Conservation (phyloP, 2,329 filamentous ascomycete species). For the Diaporthe ampelina region DNA sequence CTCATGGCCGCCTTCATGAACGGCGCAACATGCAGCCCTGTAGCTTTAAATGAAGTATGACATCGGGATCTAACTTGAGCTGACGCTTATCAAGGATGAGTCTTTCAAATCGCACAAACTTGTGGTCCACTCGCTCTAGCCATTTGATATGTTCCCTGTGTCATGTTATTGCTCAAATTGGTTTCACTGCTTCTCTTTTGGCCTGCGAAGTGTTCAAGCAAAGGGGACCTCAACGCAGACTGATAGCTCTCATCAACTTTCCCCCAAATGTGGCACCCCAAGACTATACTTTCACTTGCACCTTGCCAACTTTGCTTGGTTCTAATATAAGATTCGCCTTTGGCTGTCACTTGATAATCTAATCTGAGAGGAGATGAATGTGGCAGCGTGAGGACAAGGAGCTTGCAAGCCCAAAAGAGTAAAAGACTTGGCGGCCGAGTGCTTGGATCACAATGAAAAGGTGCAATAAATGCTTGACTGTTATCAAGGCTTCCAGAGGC, state of each 20-base stretch:
- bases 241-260: background rate
- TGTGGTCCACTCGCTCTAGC: too few species aligned
- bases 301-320: background rate
- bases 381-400: background rate
- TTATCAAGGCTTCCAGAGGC: too few species aligned
- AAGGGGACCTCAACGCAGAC: too few species aligned
- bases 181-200: background rate
- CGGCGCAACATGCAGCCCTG: background rate
- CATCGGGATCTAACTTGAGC: background rate
- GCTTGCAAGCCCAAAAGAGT: background rate
- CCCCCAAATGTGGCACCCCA: fast-evolving
- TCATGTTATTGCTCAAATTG: background rate
- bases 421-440: background rate
- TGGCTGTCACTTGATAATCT: background rate
- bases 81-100: background rate
- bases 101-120: background rate
- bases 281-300: too few species aligned
- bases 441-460: too few species aligned
- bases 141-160: background rate
- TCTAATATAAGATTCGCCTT: background rate
- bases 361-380: too few species aligned
- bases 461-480: too few species aligned
- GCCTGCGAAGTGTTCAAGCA: too few species aligned
- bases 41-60: too few species aligned
- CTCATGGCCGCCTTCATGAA: background rate